These are phyloP conservation scores for Canavalia gladiata DNA, from an alignment of 306 rosid species.

Conservation along the genomic window DNA sequence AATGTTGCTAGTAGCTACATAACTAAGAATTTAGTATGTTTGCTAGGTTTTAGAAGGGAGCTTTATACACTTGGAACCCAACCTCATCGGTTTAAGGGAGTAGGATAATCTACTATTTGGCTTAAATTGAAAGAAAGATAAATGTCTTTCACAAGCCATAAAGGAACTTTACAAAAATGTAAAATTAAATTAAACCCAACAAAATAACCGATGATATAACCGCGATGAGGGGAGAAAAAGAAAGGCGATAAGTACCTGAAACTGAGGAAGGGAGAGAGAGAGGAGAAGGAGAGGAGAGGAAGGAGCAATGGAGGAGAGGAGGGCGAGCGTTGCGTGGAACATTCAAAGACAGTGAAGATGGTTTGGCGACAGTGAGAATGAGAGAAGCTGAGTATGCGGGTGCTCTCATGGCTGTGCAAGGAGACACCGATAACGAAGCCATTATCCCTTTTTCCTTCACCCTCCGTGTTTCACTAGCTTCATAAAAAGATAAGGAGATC, in stretches of 20 bases:
- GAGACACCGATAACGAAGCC: conserved; percentile 47
- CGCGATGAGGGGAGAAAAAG: too few species aligned
- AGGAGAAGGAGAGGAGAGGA: conserved; percentile 40
- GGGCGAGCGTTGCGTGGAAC: not conserved
- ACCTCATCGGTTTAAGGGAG: not conserved
- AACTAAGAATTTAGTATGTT: not conserved
- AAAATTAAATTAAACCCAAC: not conserved
- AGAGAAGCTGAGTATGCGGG: conserved; percentile 25
- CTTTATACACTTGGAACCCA: conserved; percentile 10
- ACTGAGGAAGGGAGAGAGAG: conserved; percentile 40
- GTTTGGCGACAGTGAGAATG: conserved; percentile 19
- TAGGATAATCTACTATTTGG: not conserved
- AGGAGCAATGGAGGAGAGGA: conserved; percentile 44
- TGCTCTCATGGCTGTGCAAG: conserved; percentile 11
- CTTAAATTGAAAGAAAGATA: not conserved
- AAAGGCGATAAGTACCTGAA: conserved; percentile 39
- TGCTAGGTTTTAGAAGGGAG: not conserved
- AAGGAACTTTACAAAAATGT: not conserved
- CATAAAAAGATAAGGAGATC: not conserved
- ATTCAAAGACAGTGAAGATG: conserved; percentile 14
- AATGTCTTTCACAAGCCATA: not conserved
- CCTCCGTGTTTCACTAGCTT: not conserved
- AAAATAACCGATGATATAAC: not conserved
- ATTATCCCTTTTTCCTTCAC: conserved; percentile 34
- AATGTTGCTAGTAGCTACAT: not conserved